phyloP scores from a whole-genome alignment of 2,329 filamentous ascomycete species.

The Lecanicillium sp. region DNA sequence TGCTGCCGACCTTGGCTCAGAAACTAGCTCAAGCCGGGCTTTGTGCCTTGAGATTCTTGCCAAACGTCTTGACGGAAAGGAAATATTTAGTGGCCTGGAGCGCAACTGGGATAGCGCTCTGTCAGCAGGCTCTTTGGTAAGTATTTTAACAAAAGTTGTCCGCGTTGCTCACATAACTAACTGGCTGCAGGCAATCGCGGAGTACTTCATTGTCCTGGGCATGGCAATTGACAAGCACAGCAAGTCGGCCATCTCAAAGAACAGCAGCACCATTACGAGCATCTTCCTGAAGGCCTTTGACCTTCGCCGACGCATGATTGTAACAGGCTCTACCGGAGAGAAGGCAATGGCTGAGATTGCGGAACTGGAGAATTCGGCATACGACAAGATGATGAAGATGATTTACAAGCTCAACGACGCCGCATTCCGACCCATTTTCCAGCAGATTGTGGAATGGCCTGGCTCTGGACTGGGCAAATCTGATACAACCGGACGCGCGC shows the following conservation, averaged over 20 bases:
- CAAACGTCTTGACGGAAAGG: slow-evolving; percentile 66
- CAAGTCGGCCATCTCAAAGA: slow-evolving; percentile 72
- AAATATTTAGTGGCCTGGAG: slow-evolving; percentile 65
- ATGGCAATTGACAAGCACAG: slow-evolving; percentile 66
- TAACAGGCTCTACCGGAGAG: slow-evolving; percentile 36
- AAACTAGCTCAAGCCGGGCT: slow-evolving; percentile 55
- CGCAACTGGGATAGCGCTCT: slow-evolving; percentile 63
- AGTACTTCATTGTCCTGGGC: slow-evolving; percentile 62
- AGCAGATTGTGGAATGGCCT: slow-evolving; percentile 77
- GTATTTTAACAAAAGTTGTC: slow-evolving; percentile 16
- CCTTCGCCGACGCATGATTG: slow-evolving; percentile 49
- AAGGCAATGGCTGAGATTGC: slow-evolving; percentile 39
- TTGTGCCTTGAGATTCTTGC: slow-evolving; percentile 69
- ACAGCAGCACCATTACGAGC: slow-evolving; percentile 59
- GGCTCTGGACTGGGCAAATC: slow-evolving; percentile 51
- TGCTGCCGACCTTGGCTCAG: slow-evolving; percentile 48
- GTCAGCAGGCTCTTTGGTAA: slow-evolving; percentile 52
- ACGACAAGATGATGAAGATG: slow-evolving; percentile 74
- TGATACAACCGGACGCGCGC: slow-evolving; percentile 46
- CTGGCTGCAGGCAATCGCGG: slow-evolving; percentile 48
- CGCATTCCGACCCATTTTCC: slow-evolving; percentile 86
- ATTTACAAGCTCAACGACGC: slow-evolving; percentile 95
- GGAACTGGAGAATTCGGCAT: slow-evolving; percentile 55
- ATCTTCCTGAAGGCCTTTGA: slow-evolving; percentile 55
- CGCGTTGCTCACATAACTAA: slow-evolving; percentile 17